Percentiles rank a stretch among this genome's conserved stretches.
phyloP scores from a whole-genome alignment of 805 yeast species.

The Isabelozyma heimii region DNA sequence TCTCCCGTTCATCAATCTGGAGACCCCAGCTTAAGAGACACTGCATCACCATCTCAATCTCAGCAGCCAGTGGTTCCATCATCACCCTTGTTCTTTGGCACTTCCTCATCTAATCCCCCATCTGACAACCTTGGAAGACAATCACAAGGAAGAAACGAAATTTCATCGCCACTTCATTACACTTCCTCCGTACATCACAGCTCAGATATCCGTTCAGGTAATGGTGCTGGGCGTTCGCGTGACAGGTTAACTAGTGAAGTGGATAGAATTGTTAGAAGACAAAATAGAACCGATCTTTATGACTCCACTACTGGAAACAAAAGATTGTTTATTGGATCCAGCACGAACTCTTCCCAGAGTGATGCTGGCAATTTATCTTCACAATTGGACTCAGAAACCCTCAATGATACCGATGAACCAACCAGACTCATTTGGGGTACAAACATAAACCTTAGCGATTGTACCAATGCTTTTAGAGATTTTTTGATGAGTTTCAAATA shows the following conservation, averaged over 20 bases:
- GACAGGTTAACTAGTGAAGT: slow-evolving; percentile 45
- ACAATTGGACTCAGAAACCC: slow-evolving; percentile 24
- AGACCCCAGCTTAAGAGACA: slow-evolving; percentile 22
- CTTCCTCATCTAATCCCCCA: slow-evolving; percentile 43
- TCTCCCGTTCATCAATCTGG: slow-evolving; percentile 35
- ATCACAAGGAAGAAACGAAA: slow-evolving; percentile 21
- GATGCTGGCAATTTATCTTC: slow-evolving; percentile 17
- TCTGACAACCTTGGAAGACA: slow-evolving; percentile 22
- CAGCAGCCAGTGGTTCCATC: slow-evolving; percentile 48
- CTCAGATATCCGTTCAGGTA: slow-evolving; percentile 36
- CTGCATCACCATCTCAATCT: slow-evolving; percentile 36
- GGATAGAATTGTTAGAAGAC: slow-evolving; percentile 44
- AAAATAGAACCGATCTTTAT: slow-evolving; percentile 75
- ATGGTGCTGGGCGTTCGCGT: slow-evolving; percentile 31
- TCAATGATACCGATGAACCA: slow-evolving; percentile 54
- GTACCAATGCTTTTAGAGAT: slow-evolving; percentile 73
- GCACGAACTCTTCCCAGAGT: slow-evolving; percentile 3
- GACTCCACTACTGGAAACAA: slow-evolving; percentile 73
- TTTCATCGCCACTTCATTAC: slow-evolving; percentile 52
- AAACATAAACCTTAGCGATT: slow-evolving; percentile 87
- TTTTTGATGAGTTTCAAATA: slow-evolving; percentile 81
- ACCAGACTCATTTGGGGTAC: slow-evolving; percentile 98
- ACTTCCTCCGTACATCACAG: slow-evolving; percentile 41
- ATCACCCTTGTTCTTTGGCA: slow-evolving; percentile 54
- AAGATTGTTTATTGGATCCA: slow-evolving; percentile 39